Evolutionary conservation across 495 filamentous ascomycete species (phyloP), one percentile per base, ranked within the genome.

Genomic region (Xylaria grammica): DNA sequence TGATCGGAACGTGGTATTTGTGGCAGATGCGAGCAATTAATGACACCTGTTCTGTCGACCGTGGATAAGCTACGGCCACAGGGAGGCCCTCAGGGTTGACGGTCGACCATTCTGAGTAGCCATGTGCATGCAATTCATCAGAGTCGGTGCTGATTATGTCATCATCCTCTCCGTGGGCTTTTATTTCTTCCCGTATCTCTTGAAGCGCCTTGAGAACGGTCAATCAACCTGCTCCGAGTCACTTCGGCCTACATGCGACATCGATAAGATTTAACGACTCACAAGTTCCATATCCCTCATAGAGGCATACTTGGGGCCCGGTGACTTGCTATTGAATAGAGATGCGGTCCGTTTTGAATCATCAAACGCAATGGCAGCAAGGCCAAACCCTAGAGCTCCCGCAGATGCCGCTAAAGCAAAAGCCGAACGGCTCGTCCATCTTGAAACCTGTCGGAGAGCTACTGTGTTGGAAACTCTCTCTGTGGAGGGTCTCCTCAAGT

Each of bases 71-170:
- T 36, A 94, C 90, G 0, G 91, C 91, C n/a, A 93, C 89, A 0
- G 91, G 91, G 0, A 93, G 77, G 4, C 84, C 84, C 40, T 92
- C 88, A 13, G 88, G 87, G 69, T 97, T 97, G 45, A 88, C 83
- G 4, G 90, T 90, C 1, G 91, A 94, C 92, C 92, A 96, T 77
- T 93, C 91, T 11, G 91, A 95, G 73, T 90, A 97, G 20, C 94
- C 93, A 75, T 97, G 94, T 20, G 80, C 75, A 42, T 86, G 85
- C 7, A 97, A 81, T 63, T 95, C 90, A 22, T 96, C 94, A 27
- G 91, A 86, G 63, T 97, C 94, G 1, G 86, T 93, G 61, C 87
- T 93, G 65, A 97, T 87, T 55, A 88, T 82, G 72, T 93, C 90
- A 52, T 91, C 88, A 61, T 86, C 80, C n/a, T 66, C 69, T 26